A percentile compares a stretch with the other conserved stretches of the same genome.
Conservation (phyloP, 306 rosid species). For the Prunus kanzakura region DNA sequence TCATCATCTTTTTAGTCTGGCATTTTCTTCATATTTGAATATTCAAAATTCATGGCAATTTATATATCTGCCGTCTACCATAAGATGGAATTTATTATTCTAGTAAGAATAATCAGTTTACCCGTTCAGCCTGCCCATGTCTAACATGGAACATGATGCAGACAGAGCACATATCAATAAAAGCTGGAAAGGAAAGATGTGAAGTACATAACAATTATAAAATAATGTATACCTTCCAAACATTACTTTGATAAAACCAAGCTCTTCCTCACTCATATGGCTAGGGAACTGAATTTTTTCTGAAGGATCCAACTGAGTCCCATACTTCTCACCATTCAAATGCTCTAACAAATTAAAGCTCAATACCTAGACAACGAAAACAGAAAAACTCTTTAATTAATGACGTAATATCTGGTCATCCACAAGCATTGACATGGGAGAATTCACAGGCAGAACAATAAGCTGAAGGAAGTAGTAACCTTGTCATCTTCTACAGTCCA, state of each 20-base stretch:
- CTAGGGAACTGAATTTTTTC: conserved; percentile 42
- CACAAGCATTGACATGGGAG: not conserved
- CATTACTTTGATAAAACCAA: conserved; percentile 66
- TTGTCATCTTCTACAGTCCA: conserved; percentile 88
- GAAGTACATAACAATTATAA: not conserved
- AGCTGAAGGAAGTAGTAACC: conserved; percentile 34
- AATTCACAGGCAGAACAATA: not conserved
- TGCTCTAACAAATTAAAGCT: conserved; percentile 45
- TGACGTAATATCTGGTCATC: not conserved
- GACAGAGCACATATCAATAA: not conserved
- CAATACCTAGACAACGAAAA: conserved; percentile 60
- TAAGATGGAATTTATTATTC: not conserved
- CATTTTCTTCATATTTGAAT: too few species aligned
- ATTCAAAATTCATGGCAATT: not conserved
- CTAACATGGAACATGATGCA: not conserved
- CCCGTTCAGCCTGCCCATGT: not conserved
- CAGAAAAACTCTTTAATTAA: not conserved
- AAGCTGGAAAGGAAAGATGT: conserved; percentile 12
- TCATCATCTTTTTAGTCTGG: not conserved
- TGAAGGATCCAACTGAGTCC: conserved; percentile 32
- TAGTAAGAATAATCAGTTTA: not conserved
- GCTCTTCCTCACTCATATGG: conserved; percentile 52
- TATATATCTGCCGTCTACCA: not conserved
- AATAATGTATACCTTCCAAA: conserved; percentile 64
- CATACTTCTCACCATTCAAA: conserved; percentile 36